A percentile compares a stretch with the other conserved stretches of the same genome.
Evolutionary conservation across 1,139 yeast species (phyloP).

Genomic region (Sugiyamaella castrensis): DNA sequence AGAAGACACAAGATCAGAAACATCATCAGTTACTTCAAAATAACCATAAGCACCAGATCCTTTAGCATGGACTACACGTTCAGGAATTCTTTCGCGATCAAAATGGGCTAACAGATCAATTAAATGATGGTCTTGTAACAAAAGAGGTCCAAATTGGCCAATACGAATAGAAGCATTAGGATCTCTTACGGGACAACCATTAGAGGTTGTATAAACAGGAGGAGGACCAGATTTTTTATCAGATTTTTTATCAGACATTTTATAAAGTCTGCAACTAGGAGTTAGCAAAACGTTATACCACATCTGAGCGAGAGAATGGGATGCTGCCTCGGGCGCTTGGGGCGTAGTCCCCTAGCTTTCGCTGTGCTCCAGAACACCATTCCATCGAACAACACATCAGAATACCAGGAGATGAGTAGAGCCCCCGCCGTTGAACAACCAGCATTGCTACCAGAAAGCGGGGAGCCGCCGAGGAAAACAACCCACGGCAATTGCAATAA

Average conservation of each 20-base stretch:
- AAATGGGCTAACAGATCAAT: constrained; percentile 78
- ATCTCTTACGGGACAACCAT: constrained; percentile 65
- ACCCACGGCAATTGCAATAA: too few relatives aligned
- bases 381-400: too few relatives aligned
- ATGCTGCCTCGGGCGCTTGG: too few relatives aligned
- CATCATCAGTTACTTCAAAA: constrained; percentile 79
- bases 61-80: constrained; percentile 87
- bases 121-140: constrained; percentile 74
- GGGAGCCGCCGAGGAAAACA: too few relatives aligned
- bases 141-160: constrained; percentile 70
- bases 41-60: constrained; percentile 85
- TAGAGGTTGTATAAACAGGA: constrained; percentile 58
- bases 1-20: constrained; percentile 68
- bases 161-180: constrained; percentile 74
- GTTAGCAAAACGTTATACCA: too few relatives aligned
- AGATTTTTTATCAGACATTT: constrained; percentile 14
- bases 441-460: too few relatives aligned
- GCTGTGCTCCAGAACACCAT: too few relatives aligned
- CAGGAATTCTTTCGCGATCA: constrained; percentile 85
- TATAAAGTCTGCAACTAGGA: too few relatives aligned
- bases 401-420: too few relatives aligned
- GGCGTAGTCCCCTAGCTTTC: too few relatives aligned
- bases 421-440: too few relatives aligned
- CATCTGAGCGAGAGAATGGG: too few relatives aligned
- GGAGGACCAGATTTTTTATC: constrained; percentile 17